A percentile compares a stretch with the other conserved stretches of the same genome.
Conservation (phyloP, 345 rosid species). For the Populus alba region DNA sequence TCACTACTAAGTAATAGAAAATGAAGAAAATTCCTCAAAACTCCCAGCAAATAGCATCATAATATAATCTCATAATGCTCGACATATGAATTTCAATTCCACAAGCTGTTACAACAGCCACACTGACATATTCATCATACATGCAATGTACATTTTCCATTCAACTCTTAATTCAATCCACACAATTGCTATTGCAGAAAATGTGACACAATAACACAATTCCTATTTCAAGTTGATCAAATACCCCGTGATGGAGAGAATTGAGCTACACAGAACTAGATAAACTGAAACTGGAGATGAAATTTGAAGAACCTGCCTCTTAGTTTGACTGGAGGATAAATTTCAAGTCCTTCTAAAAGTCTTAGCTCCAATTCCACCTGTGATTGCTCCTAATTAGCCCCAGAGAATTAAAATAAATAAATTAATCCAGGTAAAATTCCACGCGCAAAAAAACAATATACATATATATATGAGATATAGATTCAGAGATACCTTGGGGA, state of each 20-base stretch:
- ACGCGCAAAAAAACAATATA: background rate
- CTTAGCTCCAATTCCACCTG: constrained; percentile 95
- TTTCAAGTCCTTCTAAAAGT: constrained; percentile 83
- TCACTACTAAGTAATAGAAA: background rate
- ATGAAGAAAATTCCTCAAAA: background rate
- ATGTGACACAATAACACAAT: background rate
- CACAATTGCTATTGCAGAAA: background rate
- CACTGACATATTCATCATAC: background rate
- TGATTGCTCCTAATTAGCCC: constrained; percentile 63
- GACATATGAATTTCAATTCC: background rate
- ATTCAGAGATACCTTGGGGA: constrained; percentile 57
- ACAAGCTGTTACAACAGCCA: background rate
- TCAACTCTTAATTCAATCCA: background rate
- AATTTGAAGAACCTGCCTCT: constrained; percentile 42
- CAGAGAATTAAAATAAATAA: background rate
- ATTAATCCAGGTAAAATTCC: background rate
- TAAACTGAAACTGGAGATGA: background rate
- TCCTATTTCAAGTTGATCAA: background rate
- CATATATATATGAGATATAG: background rate
- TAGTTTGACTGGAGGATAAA: constrained; percentile 84
- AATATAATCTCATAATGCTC: background rate
- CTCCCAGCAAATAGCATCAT: background rate
- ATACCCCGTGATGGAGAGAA: background rate
- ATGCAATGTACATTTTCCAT: background rate
- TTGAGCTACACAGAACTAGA: background rate